These are phyloP conservation scores for Raddia guianensis DNA, from an alignment of 176 grass and related monocot genomes.

Conservation along the genomic window DNA sequence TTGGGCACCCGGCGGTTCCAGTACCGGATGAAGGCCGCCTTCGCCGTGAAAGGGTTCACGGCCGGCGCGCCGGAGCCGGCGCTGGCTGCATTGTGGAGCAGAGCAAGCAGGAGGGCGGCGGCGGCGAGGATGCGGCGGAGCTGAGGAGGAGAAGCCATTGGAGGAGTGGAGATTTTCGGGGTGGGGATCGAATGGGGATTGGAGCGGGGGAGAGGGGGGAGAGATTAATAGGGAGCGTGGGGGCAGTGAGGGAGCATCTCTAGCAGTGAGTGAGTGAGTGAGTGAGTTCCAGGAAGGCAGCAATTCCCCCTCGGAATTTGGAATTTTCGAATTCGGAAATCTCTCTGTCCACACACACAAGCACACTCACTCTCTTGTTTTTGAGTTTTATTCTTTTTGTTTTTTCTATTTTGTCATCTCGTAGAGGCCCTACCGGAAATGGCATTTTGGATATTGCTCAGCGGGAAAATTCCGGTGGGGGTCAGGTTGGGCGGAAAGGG, in stretches of 20 bases:
- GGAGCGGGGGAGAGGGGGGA: background rate
- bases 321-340: background rate
- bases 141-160: slow-evolving; percentile 41
- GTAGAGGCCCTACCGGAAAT: background rate
- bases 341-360: background rate
- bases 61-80: background rate
- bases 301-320: background rate
- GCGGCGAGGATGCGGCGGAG: background rate
- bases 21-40: slow-evolving; percentile 82
- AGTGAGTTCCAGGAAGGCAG: background rate
- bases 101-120: background rate
- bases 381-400: background rate
- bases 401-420: background rate
- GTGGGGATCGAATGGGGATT: background rate
- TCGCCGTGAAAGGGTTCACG: slow-evolving; percentile 83
- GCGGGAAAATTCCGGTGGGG: background rate
- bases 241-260: no score
- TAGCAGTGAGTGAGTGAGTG: background rate
- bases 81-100: slow-evolving; percentile 18
- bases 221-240: slow-evolving; percentile 36
- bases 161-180: slow-evolving; percentile 39
- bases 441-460: background rate
- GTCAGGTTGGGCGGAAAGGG: no score
- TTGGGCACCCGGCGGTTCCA: slow-evolving; percentile 88
- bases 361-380: background rate